phyloP scores from a whole-genome alignment of 306 rosid genomes.

The Gleditsia sinensis region DNA sequence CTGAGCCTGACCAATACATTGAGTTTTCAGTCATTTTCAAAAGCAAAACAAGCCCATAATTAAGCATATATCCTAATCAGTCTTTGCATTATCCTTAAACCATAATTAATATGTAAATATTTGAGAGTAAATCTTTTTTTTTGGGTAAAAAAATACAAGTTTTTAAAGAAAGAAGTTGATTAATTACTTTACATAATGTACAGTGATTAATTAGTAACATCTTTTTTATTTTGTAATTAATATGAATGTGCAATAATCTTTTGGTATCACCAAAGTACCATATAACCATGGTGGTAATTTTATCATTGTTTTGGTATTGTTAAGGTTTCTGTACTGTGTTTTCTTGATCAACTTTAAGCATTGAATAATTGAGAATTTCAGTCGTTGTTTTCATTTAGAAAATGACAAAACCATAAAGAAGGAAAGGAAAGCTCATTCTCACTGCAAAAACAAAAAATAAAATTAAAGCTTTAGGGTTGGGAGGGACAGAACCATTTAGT shows the following conservation, averaged over 20 bases:
- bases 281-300: constrained; percentile 33
- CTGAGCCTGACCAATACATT: not conserved
- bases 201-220: not conserved
- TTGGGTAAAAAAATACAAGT: no score
- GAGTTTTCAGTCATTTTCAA: constrained; percentile 19
- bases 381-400: constrained; percentile 53
- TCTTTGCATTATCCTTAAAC: constrained; percentile 2
- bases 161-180: not conserved
- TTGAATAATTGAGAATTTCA: constrained; percentile 44
- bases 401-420: constrained; percentile 73
- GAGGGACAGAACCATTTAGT: constrained; percentile 57
- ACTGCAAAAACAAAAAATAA: constrained; percentile 53
- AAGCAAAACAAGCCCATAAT: not conserved
- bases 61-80: not conserved
- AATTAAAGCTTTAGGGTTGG: constrained; percentile 6
- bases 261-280: constrained; percentile 10
- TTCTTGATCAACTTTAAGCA: constrained; percentile 19
- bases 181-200: not conserved
- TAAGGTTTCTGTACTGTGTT: constrained; percentile 42
- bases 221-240: constrained; percentile 24
- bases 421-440: constrained; percentile 79
- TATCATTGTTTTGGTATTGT: constrained; percentile 32
- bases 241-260: not conserved
- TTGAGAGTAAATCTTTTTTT: not conserved
- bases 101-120: not conserved